These are phyloP conservation scores for Fusarium sublunatum DNA, from an alignment of 2,329 filamentous ascomycete genomes.

Conservation along the genomic window DNA sequence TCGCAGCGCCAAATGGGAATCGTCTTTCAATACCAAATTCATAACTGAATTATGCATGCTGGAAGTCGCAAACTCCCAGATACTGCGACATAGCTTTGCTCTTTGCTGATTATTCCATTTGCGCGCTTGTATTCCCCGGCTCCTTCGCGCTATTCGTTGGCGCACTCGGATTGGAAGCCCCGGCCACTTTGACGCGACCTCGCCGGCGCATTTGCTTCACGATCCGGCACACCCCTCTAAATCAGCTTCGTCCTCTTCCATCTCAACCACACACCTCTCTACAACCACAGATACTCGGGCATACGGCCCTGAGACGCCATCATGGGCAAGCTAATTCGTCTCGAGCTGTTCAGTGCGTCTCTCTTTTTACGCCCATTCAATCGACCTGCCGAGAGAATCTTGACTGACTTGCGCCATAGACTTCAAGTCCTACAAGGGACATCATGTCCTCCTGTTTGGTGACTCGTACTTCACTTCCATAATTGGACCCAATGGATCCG, in stretches of 20 bases:
- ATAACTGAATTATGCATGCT: constrained; percentile 22
- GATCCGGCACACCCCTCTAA: constrained; percentile 34
- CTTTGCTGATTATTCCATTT: constrained; percentile 7
- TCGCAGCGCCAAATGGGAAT: constrained; percentile 26
- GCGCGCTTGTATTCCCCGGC: neutral
- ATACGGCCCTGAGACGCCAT: constrained; percentile 51
- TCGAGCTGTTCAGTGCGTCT: constrained; percentile 89
- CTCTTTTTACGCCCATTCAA: constrained; percentile 1
- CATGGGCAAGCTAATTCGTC: constrained; percentile 96
- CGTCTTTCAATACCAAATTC: constrained; percentile 6
- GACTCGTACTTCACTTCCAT: constrained; percentile 99
- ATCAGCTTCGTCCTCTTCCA: constrained; percentile 17
- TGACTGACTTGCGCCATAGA: constrained; percentile 63
- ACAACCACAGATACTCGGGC: constrained; percentile 22
- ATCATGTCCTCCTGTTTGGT: constrained; percentile 92
- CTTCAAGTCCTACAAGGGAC: constrained; percentile 99
- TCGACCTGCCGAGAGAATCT: constrained; percentile 5
- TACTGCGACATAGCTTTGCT: constrained; percentile 17
- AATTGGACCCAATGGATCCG: constrained; percentile 98
- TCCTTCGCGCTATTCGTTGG: constrained; percentile 33
- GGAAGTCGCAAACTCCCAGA: constrained; percentile 9
- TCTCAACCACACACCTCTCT: constrained; percentile 14
- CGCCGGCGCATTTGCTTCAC: constrained; percentile 39
- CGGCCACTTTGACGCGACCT: constrained; percentile 41
- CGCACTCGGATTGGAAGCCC: constrained; percentile 27